These are phyloP conservation scores for Podaxis rugospora DNA, from an alignment of 768 basidiomycete genomes.

Conservation along the genomic window DNA sequence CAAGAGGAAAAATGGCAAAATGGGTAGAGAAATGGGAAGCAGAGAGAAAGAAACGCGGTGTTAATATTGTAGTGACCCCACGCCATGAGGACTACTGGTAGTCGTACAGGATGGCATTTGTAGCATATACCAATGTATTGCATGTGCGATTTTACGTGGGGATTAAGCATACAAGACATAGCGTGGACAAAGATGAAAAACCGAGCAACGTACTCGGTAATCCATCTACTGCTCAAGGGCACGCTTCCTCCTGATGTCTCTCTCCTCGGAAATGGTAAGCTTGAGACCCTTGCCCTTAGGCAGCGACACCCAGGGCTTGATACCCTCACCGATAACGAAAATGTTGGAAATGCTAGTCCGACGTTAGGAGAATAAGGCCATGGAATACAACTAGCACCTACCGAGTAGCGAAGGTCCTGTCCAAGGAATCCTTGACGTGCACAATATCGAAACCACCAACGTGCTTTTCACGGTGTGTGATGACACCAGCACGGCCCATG, in stretches of 20 bases:
- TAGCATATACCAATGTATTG: constrained; percentile 23
- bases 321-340: constrained; percentile 95
- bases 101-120: constrained; percentile 10
- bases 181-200: constrained; percentile 27
- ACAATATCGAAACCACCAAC: constrained; percentile 98
- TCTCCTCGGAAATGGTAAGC: constrained; percentile 95
- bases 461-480: constrained; percentile 96
- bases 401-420: constrained; percentile 97
- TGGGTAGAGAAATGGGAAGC: constrained; percentile 91
- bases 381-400: constrained; percentile 32
- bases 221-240: constrained; percentile 58
- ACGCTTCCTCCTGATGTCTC: constrained; percentile 86
- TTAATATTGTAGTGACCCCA: constrained; percentile 31
- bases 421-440: constrained; percentile 93
- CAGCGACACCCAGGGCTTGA: constrained; percentile 94
- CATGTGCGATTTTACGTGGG: constrained; percentile 20
- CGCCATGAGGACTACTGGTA: constrained; percentile 49
- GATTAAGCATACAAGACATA: constrained; percentile 38
- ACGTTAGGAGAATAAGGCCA: neutral
- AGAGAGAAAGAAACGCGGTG: constrained; percentile 60
- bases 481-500: constrained; percentile 98
- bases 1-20: constrained; percentile 79
- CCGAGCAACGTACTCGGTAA: constrained; percentile 15
- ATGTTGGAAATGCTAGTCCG: constrained; percentile 83
- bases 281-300: constrained; percentile 98